phyloP scores from a whole-genome alignment of 2,329 filamentous ascomycete genomes.

The Chrysosporium keratinophilum region DNA sequence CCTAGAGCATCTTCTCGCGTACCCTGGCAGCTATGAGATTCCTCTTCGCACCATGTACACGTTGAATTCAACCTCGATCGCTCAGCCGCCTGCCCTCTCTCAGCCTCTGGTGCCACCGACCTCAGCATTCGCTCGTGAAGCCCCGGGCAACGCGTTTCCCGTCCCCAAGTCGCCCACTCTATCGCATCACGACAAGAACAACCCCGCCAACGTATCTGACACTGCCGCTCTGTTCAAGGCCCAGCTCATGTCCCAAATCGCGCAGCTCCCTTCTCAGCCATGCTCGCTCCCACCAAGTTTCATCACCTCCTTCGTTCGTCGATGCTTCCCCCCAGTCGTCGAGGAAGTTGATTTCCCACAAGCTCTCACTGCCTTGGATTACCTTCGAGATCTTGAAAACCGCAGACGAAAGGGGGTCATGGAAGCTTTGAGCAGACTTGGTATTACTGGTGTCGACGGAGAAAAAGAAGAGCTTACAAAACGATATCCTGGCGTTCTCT shows the following conservation, averaged over 20 bases:
- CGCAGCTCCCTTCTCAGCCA: constrained; percentile 49
- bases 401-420: constrained; percentile 50
- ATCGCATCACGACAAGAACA: constrained; percentile 21
- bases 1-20: constrained; percentile 50
- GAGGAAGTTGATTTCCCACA: constrained; percentile 55
- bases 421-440: constrained; percentile 45
- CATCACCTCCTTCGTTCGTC: constrained; percentile 51
- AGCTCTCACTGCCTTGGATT: constrained; percentile 55
- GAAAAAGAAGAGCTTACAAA: constrained; percentile 41
- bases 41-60: constrained; percentile 59
- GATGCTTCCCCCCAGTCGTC: constrained; percentile 48
- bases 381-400: constrained; percentile 53
- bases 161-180: constrained; percentile 19
- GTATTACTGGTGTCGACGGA: constrained; percentile 41
- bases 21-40: constrained; percentile 54
- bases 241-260: constrained; percentile 42
- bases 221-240: constrained; percentile 36
- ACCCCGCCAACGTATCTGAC: constrained; percentile 21
- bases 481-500: constrained; percentile 44
- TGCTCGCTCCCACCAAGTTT: constrained; percentile 53
- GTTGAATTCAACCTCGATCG: constrained; percentile 49
- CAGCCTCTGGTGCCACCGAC: constrained; percentile 25
- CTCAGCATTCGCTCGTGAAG: constrained; percentile 23
- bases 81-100: constrained; percentile 25
- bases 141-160: constrained; percentile 26